phyloP scores from a whole-genome alignment of 2,329 filamentous ascomycete species.

The Chaetomiaceae sp. region DNA sequence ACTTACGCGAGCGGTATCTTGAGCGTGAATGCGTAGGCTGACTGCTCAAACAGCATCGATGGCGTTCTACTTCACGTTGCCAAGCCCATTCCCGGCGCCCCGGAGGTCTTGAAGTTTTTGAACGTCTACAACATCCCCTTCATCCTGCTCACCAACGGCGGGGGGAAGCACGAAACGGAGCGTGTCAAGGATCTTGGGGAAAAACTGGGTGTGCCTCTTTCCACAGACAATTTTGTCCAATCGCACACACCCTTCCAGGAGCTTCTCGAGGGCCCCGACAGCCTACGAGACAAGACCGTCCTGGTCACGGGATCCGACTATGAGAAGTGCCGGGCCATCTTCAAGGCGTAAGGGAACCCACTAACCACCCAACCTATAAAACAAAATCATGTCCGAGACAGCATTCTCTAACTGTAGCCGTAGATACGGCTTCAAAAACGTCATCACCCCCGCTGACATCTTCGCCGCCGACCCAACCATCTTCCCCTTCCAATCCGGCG shows the following conservation, averaged over 20 bases:
- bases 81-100: conserved; percentile 72
- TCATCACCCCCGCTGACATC: conserved; percentile 83
- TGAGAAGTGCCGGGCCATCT: conserved; percentile 65
- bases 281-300: conserved; percentile 61
- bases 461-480: conserved; percentile 67
- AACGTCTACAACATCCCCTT: conserved; percentile 76
- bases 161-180: conserved; percentile 74
- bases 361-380: not conserved
- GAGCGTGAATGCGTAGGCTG: not conserved
- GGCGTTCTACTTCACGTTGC: conserved; percentile 87
- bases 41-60: conserved; percentile 56
- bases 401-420: not conserved
- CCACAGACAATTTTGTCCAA: conserved; percentile 72
- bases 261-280: conserved; percentile 53
- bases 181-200: conserved; percentile 65
- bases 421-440: conserved; percentile 64
- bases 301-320: conserved; percentile 69
- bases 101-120: conserved; percentile 67
- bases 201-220: conserved; percentile 60
- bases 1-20: no score
- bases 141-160: conserved; percentile 93
- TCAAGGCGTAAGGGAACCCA: conserved; percentile 53
- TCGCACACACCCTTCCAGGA: conserved; percentile 86
- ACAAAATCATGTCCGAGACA: not conserved
- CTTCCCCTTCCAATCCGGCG: conserved; percentile 75